Base-by-base conservation (phyloP, 371 early-diverging fungal species). In the Apophysomyces variabilis region DNA sequence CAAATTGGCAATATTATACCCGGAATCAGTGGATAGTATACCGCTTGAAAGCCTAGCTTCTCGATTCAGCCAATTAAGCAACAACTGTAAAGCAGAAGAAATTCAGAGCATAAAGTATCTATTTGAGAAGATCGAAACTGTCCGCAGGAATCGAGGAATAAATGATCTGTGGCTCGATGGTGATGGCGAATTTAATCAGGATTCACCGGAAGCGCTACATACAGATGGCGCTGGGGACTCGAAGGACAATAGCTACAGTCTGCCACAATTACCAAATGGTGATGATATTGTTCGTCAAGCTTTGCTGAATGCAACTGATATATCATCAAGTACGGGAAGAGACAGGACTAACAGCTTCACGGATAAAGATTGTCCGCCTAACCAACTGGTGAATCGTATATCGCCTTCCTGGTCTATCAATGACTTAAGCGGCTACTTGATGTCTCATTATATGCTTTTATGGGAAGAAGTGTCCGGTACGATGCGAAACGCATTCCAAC, bases 391-490 rank as follows among this genome's bases (percentile, higher is more conserved):
- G 0, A 71, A 68, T 21, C 44, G 61, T 8, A 21, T 68, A 16
- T 54, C 63, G 13, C 38, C 46, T 5, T 54, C 73, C 6, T 67
- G 71, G 67, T 56, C 75, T n/a, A 37, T 65, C 13, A 32, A 65
- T 9, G 56, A 69, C 21, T 6, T 78, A 1, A 45, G 38, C 0
- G 37, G 50, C 3, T 81, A 81, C 32, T 16, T 78, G 4, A 43
- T 64, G 37, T 45, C 60, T 12, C 78, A 81, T 14, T 81, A 68
- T 12, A 57, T 73, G 57, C 57, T 78, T 5, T 14, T 76, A 18
- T 65, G 75, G 1, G 77, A 78, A 26, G 73, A 78, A 37, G 5
- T 78, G 0, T 44, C 62, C 7, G 71, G 70, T 1, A 76, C 78
- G 3, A 18, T 74, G 1, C 66, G 72, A 43, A 13, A 57, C 0